Conservation (phyloP, 768 basidiomycete species). For the Jaapia argillacea region DNA sequence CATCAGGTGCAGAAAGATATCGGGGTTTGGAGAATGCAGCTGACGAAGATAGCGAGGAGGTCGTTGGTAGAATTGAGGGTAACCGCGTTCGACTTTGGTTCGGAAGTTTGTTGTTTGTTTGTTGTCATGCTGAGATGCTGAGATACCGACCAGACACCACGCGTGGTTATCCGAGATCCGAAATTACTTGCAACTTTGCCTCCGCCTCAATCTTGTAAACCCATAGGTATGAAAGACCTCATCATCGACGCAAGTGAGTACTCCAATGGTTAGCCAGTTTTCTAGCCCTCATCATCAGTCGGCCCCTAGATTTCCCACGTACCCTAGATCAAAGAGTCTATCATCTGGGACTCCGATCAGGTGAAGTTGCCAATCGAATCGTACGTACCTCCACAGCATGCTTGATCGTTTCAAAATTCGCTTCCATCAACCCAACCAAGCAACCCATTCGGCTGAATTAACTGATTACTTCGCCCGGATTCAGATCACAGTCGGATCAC, state of each 20-base stretch:
- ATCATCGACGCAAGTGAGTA: slow-evolving; percentile 60
- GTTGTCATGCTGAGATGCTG: no score
- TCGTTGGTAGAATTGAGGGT: no score
- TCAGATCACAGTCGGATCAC: slow-evolving; percentile 68
- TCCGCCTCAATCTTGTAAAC: no score
- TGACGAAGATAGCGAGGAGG: no score
- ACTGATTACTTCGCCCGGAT: background rate
- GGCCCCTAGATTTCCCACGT: slow-evolving; percentile 58
- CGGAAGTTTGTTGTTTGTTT: no score
- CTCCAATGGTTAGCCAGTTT: background rate
- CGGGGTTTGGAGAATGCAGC: no score
- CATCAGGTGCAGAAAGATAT: no score
- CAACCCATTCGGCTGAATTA: background rate
- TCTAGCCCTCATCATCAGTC: background rate
- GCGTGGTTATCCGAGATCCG: no score
- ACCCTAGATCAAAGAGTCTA: slow-evolving; percentile 68
- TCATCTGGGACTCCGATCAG: slow-evolving; percentile 64
- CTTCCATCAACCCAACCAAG: no score
- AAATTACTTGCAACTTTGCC: no score
- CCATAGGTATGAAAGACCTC: slow-evolving; percentile 44
- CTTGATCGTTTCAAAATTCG: background rate
- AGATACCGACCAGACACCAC: no score
- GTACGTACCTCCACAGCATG: slow-evolving; percentile 31
- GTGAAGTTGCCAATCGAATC: slow-evolving; percentile 77
- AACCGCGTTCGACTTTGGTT: no score